These are phyloP conservation scores for Acorus gramineus DNA, from an alignment of 106 monocot species.

Conservation along the genomic window DNA sequence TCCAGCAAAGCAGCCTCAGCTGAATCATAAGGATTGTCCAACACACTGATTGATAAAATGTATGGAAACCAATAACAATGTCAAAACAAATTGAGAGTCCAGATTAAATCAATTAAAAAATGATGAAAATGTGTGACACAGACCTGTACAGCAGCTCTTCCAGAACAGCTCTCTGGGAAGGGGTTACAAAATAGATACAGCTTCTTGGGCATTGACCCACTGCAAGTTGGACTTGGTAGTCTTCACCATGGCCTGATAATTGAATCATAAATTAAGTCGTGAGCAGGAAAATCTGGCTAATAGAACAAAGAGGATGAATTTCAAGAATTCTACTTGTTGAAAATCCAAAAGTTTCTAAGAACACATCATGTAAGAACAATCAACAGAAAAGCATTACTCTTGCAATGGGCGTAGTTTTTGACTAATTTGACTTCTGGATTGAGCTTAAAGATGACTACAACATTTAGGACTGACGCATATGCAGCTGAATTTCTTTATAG, in stretches of 20 bases:
- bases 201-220: constrained; percentile 83
- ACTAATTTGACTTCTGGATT: too few species aligned
- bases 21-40: constrained; percentile 43
- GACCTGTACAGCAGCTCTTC: constrained; percentile 74
- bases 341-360: too few species aligned
- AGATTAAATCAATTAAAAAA: not conserved
- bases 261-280: too few species aligned
- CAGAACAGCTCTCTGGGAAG: constrained; percentile 62
- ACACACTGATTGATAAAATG: constrained; percentile 19
- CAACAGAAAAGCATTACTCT: too few species aligned
- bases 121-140: not conserved
- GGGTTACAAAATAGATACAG: constrained; percentile 89
- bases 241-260: constrained; percentile 39
- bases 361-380: too few species aligned
- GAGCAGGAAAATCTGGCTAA: too few species aligned
- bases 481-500: too few species aligned
- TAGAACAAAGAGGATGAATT: too few species aligned
- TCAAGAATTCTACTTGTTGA: too few species aligned
- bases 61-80: not conserved
- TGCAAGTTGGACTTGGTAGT: constrained; percentile 67
- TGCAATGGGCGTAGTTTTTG: too few species aligned
- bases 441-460: too few species aligned
- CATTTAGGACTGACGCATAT: too few species aligned
- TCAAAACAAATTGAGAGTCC: not conserved
- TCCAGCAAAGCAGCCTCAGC: constrained; percentile 63